Percentiles rank a stretch among this genome's conserved stretches.
Conservation (phyloP, 2,329 filamentous ascomycete genomes). For the Cladophialophora carrionii region DNA sequence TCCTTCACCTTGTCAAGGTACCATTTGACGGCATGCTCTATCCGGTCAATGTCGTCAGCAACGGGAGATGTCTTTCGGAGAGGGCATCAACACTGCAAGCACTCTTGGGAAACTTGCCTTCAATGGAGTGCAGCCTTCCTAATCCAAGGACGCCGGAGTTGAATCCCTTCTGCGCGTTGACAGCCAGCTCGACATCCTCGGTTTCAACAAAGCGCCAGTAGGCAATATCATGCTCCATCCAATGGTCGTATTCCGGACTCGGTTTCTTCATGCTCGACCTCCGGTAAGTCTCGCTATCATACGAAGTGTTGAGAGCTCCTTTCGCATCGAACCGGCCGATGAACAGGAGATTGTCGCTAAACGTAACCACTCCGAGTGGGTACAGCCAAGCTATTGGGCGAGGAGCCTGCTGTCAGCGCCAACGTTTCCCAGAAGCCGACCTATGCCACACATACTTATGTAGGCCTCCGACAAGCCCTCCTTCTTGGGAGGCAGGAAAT, state of each 20-base stretch:
- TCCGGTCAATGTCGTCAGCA: constrained; percentile 15
- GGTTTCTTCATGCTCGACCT: constrained; percentile 31
- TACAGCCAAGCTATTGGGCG: constrained; percentile 29
- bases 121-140: constrained; percentile 30
- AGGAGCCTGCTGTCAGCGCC: neutral
- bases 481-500: constrained; percentile 34
- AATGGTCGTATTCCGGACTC: constrained; percentile 31
- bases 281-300: constrained; percentile 36
- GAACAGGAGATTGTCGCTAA: constrained; percentile 35
- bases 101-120: constrained; percentile 23
- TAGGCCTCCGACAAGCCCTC: constrained; percentile 33
- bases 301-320: constrained; percentile 32
- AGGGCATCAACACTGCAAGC: neutral
- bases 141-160: constrained; percentile 29
- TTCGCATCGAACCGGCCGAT: constrained; percentile 34
- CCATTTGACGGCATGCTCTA: constrained; percentile 36
- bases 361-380: constrained; percentile 31
- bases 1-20: constrained; percentile 33
- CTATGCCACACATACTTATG: constrained; percentile 9
- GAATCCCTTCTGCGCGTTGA: constrained; percentile 35
- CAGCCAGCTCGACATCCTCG: constrained; percentile 33
- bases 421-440: neutral
- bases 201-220: constrained; percentile 34
- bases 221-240: constrained; percentile 36
- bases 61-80: constrained; percentile 1